These are phyloP conservation scores for Yamadazyma buinensis DNA, from an alignment of 1,139 yeast genomes.

Conservation along the genomic window DNA sequence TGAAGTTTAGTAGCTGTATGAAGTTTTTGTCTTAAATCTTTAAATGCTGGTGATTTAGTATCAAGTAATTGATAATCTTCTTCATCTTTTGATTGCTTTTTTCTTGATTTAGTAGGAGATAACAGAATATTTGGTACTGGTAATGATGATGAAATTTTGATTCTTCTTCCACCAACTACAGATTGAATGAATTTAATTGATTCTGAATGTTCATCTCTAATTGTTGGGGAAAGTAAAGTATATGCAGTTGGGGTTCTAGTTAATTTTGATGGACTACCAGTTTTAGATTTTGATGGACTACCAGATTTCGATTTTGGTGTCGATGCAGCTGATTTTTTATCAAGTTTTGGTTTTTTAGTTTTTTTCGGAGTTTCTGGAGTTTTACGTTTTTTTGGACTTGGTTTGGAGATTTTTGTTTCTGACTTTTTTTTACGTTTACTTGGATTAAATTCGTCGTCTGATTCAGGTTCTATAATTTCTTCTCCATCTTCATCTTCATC, in stretches of 20 bases:
- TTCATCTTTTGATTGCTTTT: slow-evolving; percentile 1
- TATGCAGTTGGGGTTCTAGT: neutral
- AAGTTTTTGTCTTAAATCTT: slow-evolving; percentile 52
- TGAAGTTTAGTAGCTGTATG: slow-evolving; percentile 65
- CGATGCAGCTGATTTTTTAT: too few relatives aligned
- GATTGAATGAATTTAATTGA: slow-evolving; percentile 11
- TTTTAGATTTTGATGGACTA: slow-evolving; percentile 1
- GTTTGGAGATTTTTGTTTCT: neutral
- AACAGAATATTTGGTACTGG: slow-evolving; percentile 9
- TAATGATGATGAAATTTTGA: slow-evolving; percentile 2
- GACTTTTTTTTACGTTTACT: slow-evolving; percentile 8
- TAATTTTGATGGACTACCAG: neutral
- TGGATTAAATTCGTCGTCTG: slow-evolving; percentile 5
- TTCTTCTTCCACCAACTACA: slow-evolving; percentile 8
- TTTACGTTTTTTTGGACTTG: slow-evolving; percentile 3
- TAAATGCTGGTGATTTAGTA: slow-evolving; percentile 40
- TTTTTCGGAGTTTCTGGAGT: slow-evolving; percentile 1
- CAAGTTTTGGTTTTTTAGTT: neutral
- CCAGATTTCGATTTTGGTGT: slow-evolving; percentile 2
- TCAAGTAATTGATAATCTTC: slow-evolving; percentile 17
- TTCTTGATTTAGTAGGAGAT: slow-evolving; percentile 7
- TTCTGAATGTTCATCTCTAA: slow-evolving; percentile 1
- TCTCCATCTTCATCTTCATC: slow-evolving; percentile 1
- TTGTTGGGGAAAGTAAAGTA: neutral
- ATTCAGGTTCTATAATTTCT: slow-evolving; percentile 4